phyloP scores from a whole-genome alignment of 2,329 filamentous ascomycete genomes.

The Trichoderma guizhouense region DNA sequence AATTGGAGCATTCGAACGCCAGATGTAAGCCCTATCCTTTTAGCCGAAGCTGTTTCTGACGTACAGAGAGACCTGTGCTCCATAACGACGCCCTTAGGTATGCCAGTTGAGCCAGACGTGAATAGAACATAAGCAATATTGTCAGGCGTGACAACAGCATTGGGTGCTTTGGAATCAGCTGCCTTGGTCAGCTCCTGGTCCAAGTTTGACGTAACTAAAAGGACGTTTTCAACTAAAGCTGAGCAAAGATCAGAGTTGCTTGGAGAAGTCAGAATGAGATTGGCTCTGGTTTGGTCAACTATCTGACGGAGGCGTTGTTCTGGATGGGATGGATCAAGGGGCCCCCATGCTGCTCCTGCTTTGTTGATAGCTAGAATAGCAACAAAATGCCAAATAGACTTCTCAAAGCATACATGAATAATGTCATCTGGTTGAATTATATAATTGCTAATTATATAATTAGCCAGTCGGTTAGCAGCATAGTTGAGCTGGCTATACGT shows the following conservation, averaged over 20 bases:
- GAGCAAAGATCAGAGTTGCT: conserved; percentile 22
- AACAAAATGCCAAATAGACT: conserved; percentile 4
- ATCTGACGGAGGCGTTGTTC: conserved; percentile 13
- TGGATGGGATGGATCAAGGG: conserved; percentile 20
- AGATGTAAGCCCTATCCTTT: background rate
- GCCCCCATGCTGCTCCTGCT: conserved; percentile 22
- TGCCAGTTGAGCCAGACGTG: conserved; percentile 11
- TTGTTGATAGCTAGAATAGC: conserved; percentile 15
- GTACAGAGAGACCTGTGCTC: background rate
- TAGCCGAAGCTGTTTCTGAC: background rate
- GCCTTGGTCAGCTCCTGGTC: background rate
- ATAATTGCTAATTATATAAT: background rate
- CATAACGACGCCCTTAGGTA: conserved; percentile 9
- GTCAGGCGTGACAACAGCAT: background rate
- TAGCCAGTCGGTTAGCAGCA: conserved; percentile 6
- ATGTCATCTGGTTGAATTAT: background rate
- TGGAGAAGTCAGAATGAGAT: background rate
- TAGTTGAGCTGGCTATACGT: conserved; percentile 4
- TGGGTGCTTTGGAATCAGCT: background rate
- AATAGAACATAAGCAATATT: conserved; percentile 3
- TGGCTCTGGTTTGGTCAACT: conserved; percentile 8
- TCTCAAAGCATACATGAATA: conserved; percentile 12
- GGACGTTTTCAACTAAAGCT: conserved; percentile 10
- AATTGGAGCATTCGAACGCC: conserved; percentile 9
- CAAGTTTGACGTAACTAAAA: conserved; percentile 10